Evolutionary conservation across 805 yeast genomes (phyloP), one percentile per base, ranked within the genome.

Genomic region (Blastobotrys terrestris): DNA sequence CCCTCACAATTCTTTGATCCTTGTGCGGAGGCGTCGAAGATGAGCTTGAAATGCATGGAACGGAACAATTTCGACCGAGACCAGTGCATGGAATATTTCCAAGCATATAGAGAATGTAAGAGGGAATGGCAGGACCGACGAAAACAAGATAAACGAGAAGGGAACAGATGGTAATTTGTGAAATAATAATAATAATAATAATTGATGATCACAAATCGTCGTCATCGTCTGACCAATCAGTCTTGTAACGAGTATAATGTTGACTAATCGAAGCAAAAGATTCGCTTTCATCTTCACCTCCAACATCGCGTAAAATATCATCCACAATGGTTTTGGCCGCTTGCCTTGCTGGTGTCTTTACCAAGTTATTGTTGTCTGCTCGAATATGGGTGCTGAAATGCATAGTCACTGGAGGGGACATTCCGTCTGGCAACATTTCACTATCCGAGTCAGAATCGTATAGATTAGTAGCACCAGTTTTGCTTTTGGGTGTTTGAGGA

Each of bases 51-150:
- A 58, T 92, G 99, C 63, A 73, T 92, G 67, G 92, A 88, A 60
- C 68, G 85, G 48, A 87, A 91, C 64, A 77, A 83, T 60, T 84
- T 79, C 73, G 88, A 80, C 73, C 79, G 75, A 73, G 81, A 74
- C 50, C 76, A 68, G 70, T 89, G 84, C 73, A 80, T 71, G 67
- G 95, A 86, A 54, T 92, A 87, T 64, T 94, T 92, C 67, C 89
- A 84, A 61, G 97, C 97, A 0, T 92, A 92, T 66, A 76, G 92
- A 55, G 99, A 92, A 63, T 92, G 99, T 70, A 85, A 86, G 65
- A 83, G 83, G 63, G 86, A 77, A 55, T 86, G 91, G 91, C 68
- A 53, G 26, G 46, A 58, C 16, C 55, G 54, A 15, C 52, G 63
- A 18, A 56, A 52, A 31, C 31, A 49, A 15, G 57, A 55, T 46